phyloP scores from a whole-genome alignment of 2,329 filamentous ascomycete genomes.

The Alternaria arborescens region DNA sequence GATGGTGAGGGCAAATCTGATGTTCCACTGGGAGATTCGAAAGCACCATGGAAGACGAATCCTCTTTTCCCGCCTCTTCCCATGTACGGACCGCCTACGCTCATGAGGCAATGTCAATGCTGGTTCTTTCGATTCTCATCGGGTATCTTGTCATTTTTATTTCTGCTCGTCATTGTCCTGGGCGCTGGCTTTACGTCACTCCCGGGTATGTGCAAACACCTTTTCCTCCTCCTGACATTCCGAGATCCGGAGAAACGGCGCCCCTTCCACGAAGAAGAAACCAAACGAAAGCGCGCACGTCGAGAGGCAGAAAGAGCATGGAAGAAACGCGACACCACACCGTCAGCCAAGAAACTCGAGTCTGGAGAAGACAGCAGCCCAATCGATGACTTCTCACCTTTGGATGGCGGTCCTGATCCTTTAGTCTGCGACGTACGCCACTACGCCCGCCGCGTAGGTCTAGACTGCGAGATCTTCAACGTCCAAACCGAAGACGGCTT shows the following conservation, averaged over 20 bases:
- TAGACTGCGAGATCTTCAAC: slow-evolving; percentile 82
- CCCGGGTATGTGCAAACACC: slow-evolving; percentile 59
- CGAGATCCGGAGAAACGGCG: slow-evolving; percentile 67
- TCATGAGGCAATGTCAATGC: slow-evolving; percentile 71
- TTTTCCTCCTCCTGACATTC: slow-evolving; percentile 65
- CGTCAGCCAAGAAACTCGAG: slow-evolving; percentile 45
- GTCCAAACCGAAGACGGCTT: slow-evolving; percentile 96
- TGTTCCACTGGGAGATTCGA: slow-evolving; percentile 54
- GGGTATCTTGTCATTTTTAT: slow-evolving; percentile 78
- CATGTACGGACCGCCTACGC: slow-evolving; percentile 77
- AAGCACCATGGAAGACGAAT: slow-evolving; percentile 74
- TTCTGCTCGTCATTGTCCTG: slow-evolving; percentile 77
- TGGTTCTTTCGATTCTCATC: slow-evolving; percentile 71
- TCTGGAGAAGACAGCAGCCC: slow-evolving; percentile 50
- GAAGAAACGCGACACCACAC: slow-evolving; percentile 56
- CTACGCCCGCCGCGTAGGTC: slow-evolving; percentile 85
- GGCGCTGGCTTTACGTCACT: slow-evolving; percentile 76
- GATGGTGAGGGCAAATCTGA: slow-evolving; percentile 56
- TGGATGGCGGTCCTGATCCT: slow-evolving; percentile 82
- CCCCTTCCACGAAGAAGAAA: slow-evolving; percentile 78
- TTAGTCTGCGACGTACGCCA: slow-evolving; percentile 82
- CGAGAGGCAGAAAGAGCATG: slow-evolving; percentile 69
- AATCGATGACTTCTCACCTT: slow-evolving; percentile 71
- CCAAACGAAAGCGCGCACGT: slow-evolving; percentile 64
- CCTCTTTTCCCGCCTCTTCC: slow-evolving; percentile 86